Conservation (phyloP, 169 alveolate species). For the Eimeria sp. region DNA sequence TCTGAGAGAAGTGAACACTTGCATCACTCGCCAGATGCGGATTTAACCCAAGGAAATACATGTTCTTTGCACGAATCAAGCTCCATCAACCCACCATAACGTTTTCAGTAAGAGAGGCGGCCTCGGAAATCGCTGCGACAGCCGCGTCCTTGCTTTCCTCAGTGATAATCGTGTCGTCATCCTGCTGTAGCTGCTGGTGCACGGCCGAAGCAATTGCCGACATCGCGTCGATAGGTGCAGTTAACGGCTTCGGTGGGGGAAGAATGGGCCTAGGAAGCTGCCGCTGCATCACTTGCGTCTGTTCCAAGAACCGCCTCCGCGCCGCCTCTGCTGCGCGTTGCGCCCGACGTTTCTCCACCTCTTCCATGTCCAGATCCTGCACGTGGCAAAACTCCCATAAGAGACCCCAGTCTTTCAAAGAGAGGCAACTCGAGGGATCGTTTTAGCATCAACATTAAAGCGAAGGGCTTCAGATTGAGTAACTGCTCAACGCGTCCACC, state of each 20-base stretch:
- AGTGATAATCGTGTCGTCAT: constrained; percentile 27
- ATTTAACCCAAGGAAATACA: neutral
- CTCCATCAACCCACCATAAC: constrained; percentile 28
- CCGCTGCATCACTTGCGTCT: constrained; percentile 69
- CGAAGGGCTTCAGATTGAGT: neutral
- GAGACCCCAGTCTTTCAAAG: neutral
- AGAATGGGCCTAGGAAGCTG: constrained; percentile 70
- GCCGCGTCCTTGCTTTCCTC: constrained; percentile 67
- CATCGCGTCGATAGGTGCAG: constrained; percentile 34
- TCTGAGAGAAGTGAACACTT: neutral
- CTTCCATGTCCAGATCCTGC: constrained; percentile 74
- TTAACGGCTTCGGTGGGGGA: constrained; percentile 39
- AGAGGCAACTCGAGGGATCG: neutral
- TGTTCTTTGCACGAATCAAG: neutral
- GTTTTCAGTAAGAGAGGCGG: constrained; percentile 43
- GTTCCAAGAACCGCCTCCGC: constrained; percentile 56
- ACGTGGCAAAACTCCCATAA: neutral
- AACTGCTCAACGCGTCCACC: neutral
- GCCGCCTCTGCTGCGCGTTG: constrained; percentile 69
- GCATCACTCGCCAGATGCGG: neutral
- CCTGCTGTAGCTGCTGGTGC: constrained; percentile 68
- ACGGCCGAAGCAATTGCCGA: constrained; percentile 62
- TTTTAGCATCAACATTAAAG: neutral
- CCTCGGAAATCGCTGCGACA: constrained; percentile 58
- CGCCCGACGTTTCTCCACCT: constrained; percentile 65